Base-by-base conservation (phyloP, 2,329 filamentous ascomycete genomes). In the Ophiocordyceps australis region DNA sequence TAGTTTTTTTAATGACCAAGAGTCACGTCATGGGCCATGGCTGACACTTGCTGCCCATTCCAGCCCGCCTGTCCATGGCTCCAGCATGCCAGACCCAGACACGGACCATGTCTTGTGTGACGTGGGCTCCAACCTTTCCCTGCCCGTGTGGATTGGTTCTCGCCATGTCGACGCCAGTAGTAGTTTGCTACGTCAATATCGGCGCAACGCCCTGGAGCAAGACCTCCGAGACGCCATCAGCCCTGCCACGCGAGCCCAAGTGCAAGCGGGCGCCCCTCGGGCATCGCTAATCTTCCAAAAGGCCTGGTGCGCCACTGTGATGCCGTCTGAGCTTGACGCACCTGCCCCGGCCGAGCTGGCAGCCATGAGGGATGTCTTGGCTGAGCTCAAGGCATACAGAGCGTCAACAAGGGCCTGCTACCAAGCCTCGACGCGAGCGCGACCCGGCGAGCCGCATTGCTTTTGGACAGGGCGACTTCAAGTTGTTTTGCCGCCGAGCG, bases 301-400 rank as follows among this genome's bases (percentile, higher is more conserved):
- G 2, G 64, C 65, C 1, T 71, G 65, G 65, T 52, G 56, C 30
- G 50, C 64, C 27, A 35, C 65, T 10, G 31, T 64, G 4, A 43
- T 54, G 32, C 54, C 56, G 7, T 26, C 22, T 1, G 31, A 32
- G 10, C 31, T 52, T 16, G 28, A 27, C 4, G 22, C 33, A 14
- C 56, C 55, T 0, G 31, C 37, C 4, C 30, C 26, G 17, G 29
- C 22, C 7, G 43, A 51, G 6, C 31, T 59, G 11, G 28, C 35
- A 17, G 37, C 30, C n/a, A 59, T 61, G 57, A 36, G 32, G 20
- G 55, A 62, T 31, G 57, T 63, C 3, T 31, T 60, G 3, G 39
- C 32, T 7, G 54, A 45, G 5, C 36, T 64, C 22, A 59, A 52
- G 32, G 35, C 25, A 19, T 58, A 51, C 27, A 50, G 59, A 2